Evolutionary conservation across 331 rosid species (phyloP), one percentile per base, ranked within the genome.

Genomic region (Phaseolus coccineus): DNA sequence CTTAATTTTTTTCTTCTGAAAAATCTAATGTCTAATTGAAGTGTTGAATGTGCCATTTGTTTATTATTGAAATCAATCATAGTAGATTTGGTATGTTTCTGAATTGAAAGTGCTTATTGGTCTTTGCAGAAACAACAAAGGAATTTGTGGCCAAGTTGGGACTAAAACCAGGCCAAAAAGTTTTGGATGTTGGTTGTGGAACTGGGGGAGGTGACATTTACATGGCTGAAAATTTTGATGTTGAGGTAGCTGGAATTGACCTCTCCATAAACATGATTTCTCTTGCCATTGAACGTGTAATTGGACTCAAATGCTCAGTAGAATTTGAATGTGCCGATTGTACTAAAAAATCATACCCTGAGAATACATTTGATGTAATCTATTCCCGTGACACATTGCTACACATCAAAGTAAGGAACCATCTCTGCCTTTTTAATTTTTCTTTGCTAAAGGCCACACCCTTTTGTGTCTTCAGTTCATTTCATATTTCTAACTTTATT

Each of bases 291-390:
- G 98, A 95, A 84, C 90, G 89, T 4, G 89, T 94, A 3, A 90
- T 91, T 53, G 98, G 97, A 50, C 96, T 90, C 80, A 84, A 90
- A 77, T 92, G 88, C 55, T 7, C 87, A 0, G 96, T 92, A 0
- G 98, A 95, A 76, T 91, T 95, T 42, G 98, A 95, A 85, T 96
- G 92, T 6, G 96, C 87, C 1, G 97, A 95, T 84, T 95, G 98
- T 81, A 92, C 97, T 37, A 90, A 71, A 46, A 95, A 92, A 82
- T 55, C 81, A 14, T 92, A 87, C 55, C 85, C 93, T 14, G 92
- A 89, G 48, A 81, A 86, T 27, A 74, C 92, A 40, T 92, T 95
- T 47, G 96, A 95, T 61, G 97, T 91, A 57, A 90, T 95, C 83
- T 95, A 90, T 86, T 86, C 92, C 78, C 90, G 97, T 3, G 98